phyloP scores from a whole-genome alignment of 1,284 basidiomycete genomes.

The Boletus nobilissimus region DNA sequence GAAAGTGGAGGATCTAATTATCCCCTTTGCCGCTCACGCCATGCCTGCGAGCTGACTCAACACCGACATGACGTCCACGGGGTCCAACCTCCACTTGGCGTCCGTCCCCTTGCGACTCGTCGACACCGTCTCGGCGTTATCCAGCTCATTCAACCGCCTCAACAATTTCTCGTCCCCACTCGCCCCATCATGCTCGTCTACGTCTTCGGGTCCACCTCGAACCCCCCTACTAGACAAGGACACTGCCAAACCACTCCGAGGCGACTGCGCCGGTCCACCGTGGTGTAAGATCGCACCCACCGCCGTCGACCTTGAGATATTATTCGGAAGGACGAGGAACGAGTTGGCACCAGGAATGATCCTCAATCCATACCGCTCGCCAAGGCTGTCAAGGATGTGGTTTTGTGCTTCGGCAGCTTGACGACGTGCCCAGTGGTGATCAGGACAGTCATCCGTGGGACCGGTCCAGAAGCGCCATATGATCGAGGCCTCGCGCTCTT shows the following conservation, averaged over 20 bases:
- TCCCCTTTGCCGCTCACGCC: neutral
- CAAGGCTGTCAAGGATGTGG: slow-evolving; percentile 87
- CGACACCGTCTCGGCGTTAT: slow-evolving; percentile 75
- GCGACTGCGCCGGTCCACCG: slow-evolving; percentile 68
- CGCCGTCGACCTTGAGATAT: slow-evolving; percentile 83
- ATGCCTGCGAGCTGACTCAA: slow-evolving; percentile 40
- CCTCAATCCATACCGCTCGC: slow-evolving; percentile 81
- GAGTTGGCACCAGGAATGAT: slow-evolving; percentile 81
- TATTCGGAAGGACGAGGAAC: slow-evolving; percentile 87
- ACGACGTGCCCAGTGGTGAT: slow-evolving; percentile 81
- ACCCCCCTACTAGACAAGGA: slow-evolving; percentile 4
- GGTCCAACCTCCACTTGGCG: slow-evolving; percentile 74
- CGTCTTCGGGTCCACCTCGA: neutral
- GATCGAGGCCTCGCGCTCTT: slow-evolving; percentile 85
- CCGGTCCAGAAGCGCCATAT: slow-evolving; percentile 87
- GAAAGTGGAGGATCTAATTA: no score
- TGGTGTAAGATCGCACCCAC: slow-evolving; percentile 80
- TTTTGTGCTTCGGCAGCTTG: slow-evolving; percentile 92
- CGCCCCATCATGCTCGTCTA: slow-evolving; percentile 8
- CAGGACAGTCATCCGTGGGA: slow-evolving; percentile 55
- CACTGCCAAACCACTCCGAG: slow-evolving; percentile 45
- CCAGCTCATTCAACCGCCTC: slow-evolving; percentile 76
- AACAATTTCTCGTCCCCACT: slow-evolving; percentile 74
- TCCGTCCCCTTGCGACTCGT: slow-evolving; percentile 77
- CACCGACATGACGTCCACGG: slow-evolving; percentile 53